A percentile compares a stretch with the other conserved stretches of the same genome.
Evolutionary conservation across 306 rosid species (phyloP).

Genomic region (Trichosanthes truncata): DNA sequence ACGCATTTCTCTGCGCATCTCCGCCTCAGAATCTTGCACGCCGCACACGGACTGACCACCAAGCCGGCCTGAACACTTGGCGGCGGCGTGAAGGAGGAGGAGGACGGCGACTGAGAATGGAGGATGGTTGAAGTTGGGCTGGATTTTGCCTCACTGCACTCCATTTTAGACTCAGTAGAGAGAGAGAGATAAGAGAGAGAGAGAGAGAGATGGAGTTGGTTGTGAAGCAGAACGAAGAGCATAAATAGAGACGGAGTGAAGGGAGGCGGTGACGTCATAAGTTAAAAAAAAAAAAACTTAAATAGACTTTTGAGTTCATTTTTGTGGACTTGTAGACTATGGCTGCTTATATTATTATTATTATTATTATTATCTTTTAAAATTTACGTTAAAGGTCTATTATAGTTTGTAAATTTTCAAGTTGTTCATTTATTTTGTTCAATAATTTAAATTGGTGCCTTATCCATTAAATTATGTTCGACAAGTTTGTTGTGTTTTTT

Average conservation of each 20-base stretch:
- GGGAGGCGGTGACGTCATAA: neutral
- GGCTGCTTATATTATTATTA: neutral
- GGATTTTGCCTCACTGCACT: neutral
- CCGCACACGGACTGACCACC: slow-evolving; percentile 12
- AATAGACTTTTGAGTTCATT: neutral
- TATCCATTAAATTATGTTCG: no score
- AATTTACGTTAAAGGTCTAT: no score
- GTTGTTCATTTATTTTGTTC: no score
- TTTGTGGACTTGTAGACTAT: neutral
- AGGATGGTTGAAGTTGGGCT: neutral
- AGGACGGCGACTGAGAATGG: neutral
- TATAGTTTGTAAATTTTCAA: no score
- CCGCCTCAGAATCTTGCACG: slow-evolving; percentile 17
- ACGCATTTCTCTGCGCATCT: slow-evolving; percentile 16
- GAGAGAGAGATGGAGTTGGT: neutral
- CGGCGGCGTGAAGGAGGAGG: neutral
- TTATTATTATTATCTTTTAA: no score
- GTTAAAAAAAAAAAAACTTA: neutral
- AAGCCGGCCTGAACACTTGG: neutral
- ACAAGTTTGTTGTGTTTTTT: no score
- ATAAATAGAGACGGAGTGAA: slow-evolving; percentile 6
- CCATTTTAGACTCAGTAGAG: slow-evolving; percentile 6
- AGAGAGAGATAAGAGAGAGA: neutral
- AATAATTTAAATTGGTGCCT: no score
- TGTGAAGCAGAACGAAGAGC: neutral